Base-by-base conservation (phyloP, 2,329 filamentous ascomycete species). In the Ceratocystis destructans region DNA sequence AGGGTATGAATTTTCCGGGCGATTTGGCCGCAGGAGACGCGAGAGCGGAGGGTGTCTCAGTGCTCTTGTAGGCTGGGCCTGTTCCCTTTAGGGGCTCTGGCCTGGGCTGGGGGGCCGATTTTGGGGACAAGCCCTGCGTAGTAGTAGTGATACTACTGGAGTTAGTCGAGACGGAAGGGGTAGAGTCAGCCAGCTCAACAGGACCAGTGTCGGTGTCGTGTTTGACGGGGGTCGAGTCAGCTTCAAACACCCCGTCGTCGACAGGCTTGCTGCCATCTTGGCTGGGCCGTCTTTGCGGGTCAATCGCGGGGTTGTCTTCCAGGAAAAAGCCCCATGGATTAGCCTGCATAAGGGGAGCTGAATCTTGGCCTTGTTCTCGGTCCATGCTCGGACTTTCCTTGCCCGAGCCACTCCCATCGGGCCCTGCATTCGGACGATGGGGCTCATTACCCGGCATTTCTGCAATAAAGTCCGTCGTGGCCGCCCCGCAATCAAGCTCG, bases 291-390 rank as follows among this genome's bases (percentile, higher is more conserved):
- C 41, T 45, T 33, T 41, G 31, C 1, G 57, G 28, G 31, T 67
- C 66, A 20, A 67, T 55, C 4, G 33, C 55, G 28, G 66, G 66
- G 17, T 62, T 64, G 50, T 68, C 67, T 59, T 69, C 69, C 4
- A 69, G 62, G 57, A 69, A 69, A 57, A 69, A 69, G 3, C 69
- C 69, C 69, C 69, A 69, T 4, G 69, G 69, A 50, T 69, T 69
- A 1, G 67, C 69, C 41, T 64, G 65, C 12, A 48, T 12, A 41
- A 28, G 7, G 15, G 37, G 44, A 28, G 57, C 25, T 10, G 53
- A 22, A 37, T 50, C 41, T 44, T 46, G 31, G 46, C 22, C 6
- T 65, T 64, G 4, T 25, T 33, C 31, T 20, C 31, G 44, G 17
- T 8, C 41, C 8, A 20, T n/a, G 61, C 44, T 37, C 7, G 44